phyloP scores from a whole-genome alignment of 2,329 filamentous ascomycete genomes.

The Penicillium sp. region DNA sequence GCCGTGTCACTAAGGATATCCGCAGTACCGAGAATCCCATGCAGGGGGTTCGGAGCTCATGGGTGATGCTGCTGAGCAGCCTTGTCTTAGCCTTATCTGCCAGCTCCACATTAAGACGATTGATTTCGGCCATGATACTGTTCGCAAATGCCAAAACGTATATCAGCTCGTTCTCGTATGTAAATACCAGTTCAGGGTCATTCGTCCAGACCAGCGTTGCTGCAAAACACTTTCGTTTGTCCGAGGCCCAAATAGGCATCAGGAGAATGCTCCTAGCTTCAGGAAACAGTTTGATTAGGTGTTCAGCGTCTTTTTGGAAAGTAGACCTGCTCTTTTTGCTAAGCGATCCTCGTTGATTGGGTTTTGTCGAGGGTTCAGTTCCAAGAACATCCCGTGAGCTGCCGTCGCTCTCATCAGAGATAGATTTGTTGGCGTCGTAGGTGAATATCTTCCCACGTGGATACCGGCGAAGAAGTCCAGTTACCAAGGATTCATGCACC shows the following conservation, averaged over 20 bases:
- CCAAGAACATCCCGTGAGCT: not conserved
- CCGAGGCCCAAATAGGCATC: constrained; percentile 30
- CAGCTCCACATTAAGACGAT: too few relatives aligned
- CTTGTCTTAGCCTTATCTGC: too few relatives aligned
- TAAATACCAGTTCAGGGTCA: constrained; percentile 23
- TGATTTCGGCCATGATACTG: too few relatives aligned
- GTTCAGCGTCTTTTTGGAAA: constrained; percentile 17
- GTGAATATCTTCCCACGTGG: constrained; percentile 28
- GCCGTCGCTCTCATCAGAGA: constrained; percentile 25
- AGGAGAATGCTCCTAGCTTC: constrained; percentile 25
- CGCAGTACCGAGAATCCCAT: too few relatives aligned
- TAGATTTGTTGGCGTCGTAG: constrained; percentile 18
- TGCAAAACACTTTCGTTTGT: constrained; percentile 25
- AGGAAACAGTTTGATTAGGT: constrained; percentile 20
- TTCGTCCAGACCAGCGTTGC: constrained; percentile 28
- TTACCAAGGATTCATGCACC: constrained; percentile 19
- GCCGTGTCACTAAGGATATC: too few relatives aligned
- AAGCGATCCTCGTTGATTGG: not conserved
- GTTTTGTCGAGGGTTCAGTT: not conserved
- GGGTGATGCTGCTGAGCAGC: too few relatives aligned
- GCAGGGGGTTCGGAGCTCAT: too few relatives aligned
- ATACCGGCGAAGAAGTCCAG: constrained; percentile 21
- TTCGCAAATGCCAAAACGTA: constrained; percentile 25
- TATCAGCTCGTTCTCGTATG: constrained; percentile 23
- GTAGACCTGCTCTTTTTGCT: constrained; percentile 13